Base-by-base conservation (phyloP, 306 rosid genomes). In the Elaeagnus macrophylla region DNA sequence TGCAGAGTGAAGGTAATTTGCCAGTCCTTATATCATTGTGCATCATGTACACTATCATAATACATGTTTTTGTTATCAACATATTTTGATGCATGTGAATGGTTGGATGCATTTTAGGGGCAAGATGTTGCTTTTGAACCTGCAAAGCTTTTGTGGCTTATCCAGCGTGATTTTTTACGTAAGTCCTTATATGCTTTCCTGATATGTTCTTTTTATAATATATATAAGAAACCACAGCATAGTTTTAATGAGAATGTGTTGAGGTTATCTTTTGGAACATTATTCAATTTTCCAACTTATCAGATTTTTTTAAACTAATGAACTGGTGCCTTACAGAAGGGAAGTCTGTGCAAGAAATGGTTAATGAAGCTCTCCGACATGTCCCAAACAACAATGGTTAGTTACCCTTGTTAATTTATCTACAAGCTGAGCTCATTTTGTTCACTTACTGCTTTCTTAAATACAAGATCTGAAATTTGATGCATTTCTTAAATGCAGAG, bases 111-210 rank as follows among this genome's bases (percentile, higher is more conserved):
- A 67, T 72, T 74, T 68, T 68, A 91, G 99, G 99, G 99, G 17
- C 84, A 87, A 67, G 99, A 86, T 72, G 68, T 86, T 69, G 97
- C 97, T 66, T 91, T 91, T 80, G 96, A 91, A 81, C 97, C 97
- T 70, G 84, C 97, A 62, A 91, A 82, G 79, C 95, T 91, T 57
- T 70, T 91, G 77, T 91, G 97, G 97, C 97, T 91, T 57, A 91
- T 91, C 69, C 97, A 91, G 68, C 97, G 97, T 67, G 97, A 91
- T 77, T 91, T 91, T 69, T 80, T 91, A 58, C 87, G 97, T 91
- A 78, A 79, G 96, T 75, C 67, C 5, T 43, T 19, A 60, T 53
- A 59, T 38, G 12, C 64, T 32, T 61, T 12, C 57, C 19, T 58
- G 25, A 49, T 52, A 15, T 62, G 38, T 66, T 65, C 38, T 15